These are phyloP conservation scores for Sarocladium strictum DNA, from an alignment of 2,329 filamentous ascomycete genomes.

Conservation along the genomic window DNA sequence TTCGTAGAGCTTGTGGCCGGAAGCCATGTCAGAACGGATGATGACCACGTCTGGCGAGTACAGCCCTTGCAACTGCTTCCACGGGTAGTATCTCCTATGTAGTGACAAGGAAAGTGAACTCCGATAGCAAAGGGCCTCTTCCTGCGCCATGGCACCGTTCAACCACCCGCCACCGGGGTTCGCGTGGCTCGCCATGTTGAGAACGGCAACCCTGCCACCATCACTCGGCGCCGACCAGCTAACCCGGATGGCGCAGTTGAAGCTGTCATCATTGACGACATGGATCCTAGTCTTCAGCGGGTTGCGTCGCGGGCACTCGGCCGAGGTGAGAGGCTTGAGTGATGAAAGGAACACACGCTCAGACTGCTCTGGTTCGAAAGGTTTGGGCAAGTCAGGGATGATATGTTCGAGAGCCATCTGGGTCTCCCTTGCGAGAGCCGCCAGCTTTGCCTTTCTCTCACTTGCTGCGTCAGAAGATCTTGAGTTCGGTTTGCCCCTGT, in stretches of 20 bases:
- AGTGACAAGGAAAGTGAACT: slow-evolving; percentile 47
- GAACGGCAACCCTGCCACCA: slow-evolving; percentile 42
- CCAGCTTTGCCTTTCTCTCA: slow-evolving; percentile 23
- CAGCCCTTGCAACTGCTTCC: slow-evolving; percentile 41
- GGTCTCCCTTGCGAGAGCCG: slow-evolving; percentile 41
- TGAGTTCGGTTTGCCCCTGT: background rate
- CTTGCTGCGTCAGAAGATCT: background rate
- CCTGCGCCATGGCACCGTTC: slow-evolving; percentile 57
- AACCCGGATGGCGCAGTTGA: slow-evolving; percentile 47
- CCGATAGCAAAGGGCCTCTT: slow-evolving; percentile 63
- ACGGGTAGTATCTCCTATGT: slow-evolving; percentile 44
- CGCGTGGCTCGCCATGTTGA: slow-evolving; percentile 59
- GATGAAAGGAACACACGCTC: slow-evolving; percentile 29
- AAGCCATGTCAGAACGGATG: slow-evolving; percentile 43
- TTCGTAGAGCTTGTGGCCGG: slow-evolving; percentile 40
- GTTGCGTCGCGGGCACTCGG: slow-evolving; percentile 35
- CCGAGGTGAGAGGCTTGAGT: slow-evolving; percentile 31
- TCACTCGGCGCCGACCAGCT: slow-evolving; percentile 18
- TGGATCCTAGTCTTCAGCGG: slow-evolving; percentile 26
- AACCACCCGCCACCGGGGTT: slow-evolving; percentile 59
- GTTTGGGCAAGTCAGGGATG: slow-evolving; percentile 34
- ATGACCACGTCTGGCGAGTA: slow-evolving; percentile 57
- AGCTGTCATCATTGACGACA: slow-evolving; percentile 51
- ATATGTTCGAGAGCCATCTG: slow-evolving; percentile 39
- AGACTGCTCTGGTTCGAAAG: slow-evolving; percentile 29